Evolutionary conservation across 1,284 basidiomycete species (phyloP).

Genomic region (Boletus sp.): DNA sequence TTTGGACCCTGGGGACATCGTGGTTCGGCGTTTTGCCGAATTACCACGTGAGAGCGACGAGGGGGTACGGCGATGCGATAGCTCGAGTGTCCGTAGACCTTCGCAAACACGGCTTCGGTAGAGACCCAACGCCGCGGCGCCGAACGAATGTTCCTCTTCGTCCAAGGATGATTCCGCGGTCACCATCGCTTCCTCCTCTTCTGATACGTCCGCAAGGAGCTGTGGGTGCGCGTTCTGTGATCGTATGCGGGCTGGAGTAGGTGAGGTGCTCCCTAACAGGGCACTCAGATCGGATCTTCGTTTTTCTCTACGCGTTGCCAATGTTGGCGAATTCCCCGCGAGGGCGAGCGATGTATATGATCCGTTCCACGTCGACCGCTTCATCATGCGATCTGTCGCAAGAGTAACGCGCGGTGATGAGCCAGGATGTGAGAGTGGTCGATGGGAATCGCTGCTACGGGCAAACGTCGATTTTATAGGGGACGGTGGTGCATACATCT

Average conservation of each 20-base stretch:
- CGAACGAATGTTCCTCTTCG: conserved; percentile 42
- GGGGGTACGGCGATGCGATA: conserved; percentile 25
- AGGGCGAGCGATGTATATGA: conserved; percentile 49
- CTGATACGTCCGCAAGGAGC: conserved; percentile 38
- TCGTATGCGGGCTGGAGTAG: conserved; percentile 23
- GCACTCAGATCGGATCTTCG: conserved; percentile 52
- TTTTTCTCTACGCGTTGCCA: conserved; percentile 43
- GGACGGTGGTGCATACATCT: conserved; percentile 81
- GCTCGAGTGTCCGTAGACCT: conserved; percentile 46
- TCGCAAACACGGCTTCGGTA: conserved; percentile 49
- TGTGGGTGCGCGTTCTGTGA: conserved; percentile 20
- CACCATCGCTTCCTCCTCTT: conserved; percentile 36
- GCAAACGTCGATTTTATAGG: conserved; percentile 43
- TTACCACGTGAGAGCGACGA: conserved; percentile 27
- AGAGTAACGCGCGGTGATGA: conserved; percentile 27
- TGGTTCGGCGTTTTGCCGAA: conserved; percentile 25
- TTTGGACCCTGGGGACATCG: conserved; percentile 44
- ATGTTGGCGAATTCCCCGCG: conserved; percentile 41
- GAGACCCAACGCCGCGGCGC: conserved; percentile 55
- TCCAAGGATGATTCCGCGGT: conserved; percentile 25
- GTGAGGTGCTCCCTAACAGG: conserved; percentile 36
- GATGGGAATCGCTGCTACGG: conserved; percentile 32
- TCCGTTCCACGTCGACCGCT: conserved; percentile 73
- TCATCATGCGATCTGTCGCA: conserved; percentile 36
- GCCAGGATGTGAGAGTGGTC: conserved; percentile 44